Conservation (phyloP, 805 yeast genomes). For the Brettanomyces nanus region DNA sequence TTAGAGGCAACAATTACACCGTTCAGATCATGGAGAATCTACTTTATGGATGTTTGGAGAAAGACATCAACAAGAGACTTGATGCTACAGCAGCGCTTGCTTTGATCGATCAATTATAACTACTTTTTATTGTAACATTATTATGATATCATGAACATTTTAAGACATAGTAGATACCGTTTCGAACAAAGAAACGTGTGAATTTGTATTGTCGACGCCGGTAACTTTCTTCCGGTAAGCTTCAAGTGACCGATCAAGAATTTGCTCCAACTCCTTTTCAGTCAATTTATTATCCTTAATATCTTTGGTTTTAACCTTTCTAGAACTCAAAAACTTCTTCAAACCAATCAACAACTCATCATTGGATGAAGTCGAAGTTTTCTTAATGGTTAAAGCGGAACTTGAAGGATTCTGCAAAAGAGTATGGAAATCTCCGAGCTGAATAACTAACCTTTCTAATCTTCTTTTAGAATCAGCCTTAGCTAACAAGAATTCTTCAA, state of each 20-base stretch:
- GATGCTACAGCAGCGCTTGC: conserved; percentile 33
- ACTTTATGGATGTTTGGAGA: conserved; percentile 46
- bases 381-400: conserved; percentile 4
- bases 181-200: conserved; percentile 29
- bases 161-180: conserved; percentile 26
- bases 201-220: neutral
- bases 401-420: conserved; percentile 14
- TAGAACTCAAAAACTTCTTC: conserved; percentile 31
- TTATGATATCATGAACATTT: neutral
- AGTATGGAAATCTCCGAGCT: conserved; percentile 49
- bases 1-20: conserved; percentile 12
- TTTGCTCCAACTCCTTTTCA: conserved; percentile 37
- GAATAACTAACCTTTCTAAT: conserved; percentile 68
- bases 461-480: conserved; percentile 75
- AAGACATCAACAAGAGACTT: conserved; percentile 44
- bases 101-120: conserved; percentile 5
- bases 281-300: conserved; percentile 24
- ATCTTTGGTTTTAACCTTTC: conserved; percentile 21
- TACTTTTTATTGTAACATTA: neutral
- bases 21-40: conserved; percentile 25
- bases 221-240: conserved; percentile 26
- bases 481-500: conserved; percentile 75
- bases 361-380: conserved; percentile 2
- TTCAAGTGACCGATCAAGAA: conserved; percentile 38
- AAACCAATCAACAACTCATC: conserved; percentile 26